phyloP scores from a whole-genome alignment of 768 basidiomycete genomes.

The Boletus pseudo-olivaceus region DNA sequence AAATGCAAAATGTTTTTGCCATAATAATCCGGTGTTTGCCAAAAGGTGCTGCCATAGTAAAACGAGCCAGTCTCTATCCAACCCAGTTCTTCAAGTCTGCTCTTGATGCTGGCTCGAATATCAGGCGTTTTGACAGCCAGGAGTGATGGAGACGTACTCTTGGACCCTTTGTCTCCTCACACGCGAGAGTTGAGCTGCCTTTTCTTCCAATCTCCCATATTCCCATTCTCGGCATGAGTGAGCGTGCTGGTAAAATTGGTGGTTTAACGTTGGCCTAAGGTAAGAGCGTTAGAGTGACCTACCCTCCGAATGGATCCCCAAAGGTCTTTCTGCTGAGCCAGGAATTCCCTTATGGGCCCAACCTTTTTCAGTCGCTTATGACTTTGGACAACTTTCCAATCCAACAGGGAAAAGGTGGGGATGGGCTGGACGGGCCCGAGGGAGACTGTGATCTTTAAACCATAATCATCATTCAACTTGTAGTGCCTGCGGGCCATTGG shows the following conservation, averaged over 20 bases:
- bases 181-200: not conserved
- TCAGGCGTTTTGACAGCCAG: not conserved
- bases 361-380: not conserved
- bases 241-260: constrained; percentile 6
- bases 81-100: not conserved
- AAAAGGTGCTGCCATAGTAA: rapidly evolving
- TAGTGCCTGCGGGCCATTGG: not conserved
- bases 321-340: not conserved
- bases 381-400: not conserved
- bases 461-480: not conserved
- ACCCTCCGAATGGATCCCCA: not conserved
- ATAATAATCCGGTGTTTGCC: no score
- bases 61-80: not conserved
- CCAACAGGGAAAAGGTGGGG: not conserved
- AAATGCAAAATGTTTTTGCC: not conserved
- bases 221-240: constrained; percentile 1
- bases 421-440: rapidly evolving
- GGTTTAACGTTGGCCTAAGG: not conserved
- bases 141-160: constrained; percentile 1
- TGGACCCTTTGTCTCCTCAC: constrained; percentile 1
- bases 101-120: not conserved
- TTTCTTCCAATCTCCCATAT: not conserved
- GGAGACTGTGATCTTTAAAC: not conserved
- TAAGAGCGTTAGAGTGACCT: not conserved
- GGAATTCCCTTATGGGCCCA: not conserved